These are phyloP conservation scores for Neofusicoccum sp. DNA, from an alignment of 2,329 filamentous ascomycete species.

Conservation along the genomic window DNA sequence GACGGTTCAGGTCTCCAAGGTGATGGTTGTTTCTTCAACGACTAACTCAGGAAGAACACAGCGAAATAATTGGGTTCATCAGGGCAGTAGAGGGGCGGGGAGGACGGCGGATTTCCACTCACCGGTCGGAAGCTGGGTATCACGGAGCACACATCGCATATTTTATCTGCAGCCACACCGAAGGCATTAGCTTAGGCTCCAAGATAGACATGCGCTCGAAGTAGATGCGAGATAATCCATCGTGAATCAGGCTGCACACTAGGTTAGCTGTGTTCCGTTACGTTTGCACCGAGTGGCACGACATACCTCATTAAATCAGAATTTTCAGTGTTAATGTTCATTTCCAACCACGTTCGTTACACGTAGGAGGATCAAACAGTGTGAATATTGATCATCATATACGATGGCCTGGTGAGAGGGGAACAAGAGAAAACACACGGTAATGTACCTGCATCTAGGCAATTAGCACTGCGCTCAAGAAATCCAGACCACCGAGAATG, in stretches of 20 bases:
- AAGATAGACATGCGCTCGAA: conserved; percentile 20
- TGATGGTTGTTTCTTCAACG: conserved; percentile 61
- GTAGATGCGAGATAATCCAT: conserved; percentile 25
- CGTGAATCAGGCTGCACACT: conserved; percentile 37
- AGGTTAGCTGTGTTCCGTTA: conserved; percentile 22
- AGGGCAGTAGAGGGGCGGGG: conserved; percentile 32
- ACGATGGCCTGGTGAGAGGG: conserved; percentile 40
- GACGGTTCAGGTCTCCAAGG: conserved; percentile 63
- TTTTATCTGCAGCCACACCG: conserved; percentile 18
- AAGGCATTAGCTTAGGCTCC: conserved; percentile 18
- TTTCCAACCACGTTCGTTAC: conserved; percentile 48
- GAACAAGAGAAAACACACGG: conserved; percentile 22
- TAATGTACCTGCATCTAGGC: conserved; percentile 20
- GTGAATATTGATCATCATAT: conserved; percentile 70
- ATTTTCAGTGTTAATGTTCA: conserved; percentile 64
- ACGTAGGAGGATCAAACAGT: conserved; percentile 62
- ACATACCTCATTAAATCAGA: conserved; percentile 69
- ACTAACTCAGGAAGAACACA: conserved; percentile 63
- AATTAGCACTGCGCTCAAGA: conserved; percentile 16
- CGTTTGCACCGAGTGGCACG: not conserved
- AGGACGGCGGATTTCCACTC: conserved; percentile 17
- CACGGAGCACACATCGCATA: not conserved
- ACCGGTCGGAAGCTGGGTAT: conserved; percentile 21
- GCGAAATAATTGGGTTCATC: conserved; percentile 62
- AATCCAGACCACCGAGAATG: not conserved